Conservation (phyloP, 164 flowering plant genomes). For the Chloranthus sessilifolius region DNA sequence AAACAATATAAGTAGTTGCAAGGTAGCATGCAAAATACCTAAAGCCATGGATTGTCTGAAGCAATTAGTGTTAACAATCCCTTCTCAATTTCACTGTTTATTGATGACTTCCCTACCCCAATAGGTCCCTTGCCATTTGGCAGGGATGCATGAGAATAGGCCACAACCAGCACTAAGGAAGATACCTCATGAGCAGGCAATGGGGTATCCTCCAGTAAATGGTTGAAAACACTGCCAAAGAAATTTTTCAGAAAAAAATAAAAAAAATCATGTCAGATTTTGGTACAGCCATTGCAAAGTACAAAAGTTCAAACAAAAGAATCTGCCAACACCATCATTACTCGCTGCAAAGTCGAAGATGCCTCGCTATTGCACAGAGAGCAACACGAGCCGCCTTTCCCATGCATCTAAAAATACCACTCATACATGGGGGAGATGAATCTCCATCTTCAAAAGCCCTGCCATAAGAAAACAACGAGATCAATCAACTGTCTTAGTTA, state of each 20-base stretch:
- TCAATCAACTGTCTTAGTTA: too few species aligned
- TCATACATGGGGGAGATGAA: conserved; percentile 84
- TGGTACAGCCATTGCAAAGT: background rate
- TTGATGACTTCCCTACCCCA: conserved; percentile 57
- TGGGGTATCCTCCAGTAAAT: conserved; percentile 87
- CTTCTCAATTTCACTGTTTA: conserved; percentile 71
- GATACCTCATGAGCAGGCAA: conserved; percentile 74
- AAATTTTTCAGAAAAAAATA: conserved; percentile 7
- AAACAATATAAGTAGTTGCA: background rate
- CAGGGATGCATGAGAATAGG: conserved; percentile 40
- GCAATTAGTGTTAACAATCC: conserved; percentile 80
- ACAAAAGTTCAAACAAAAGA: background rate
- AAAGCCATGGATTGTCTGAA: conserved; percentile 73
- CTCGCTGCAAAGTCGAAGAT: conserved; percentile 94
- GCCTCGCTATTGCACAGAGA: conserved; percentile 74
- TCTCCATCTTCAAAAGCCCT: conserved; percentile 90
- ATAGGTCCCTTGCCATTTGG: conserved; percentile 59
- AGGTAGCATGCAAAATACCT: conserved; percentile 38
- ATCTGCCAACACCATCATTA: conserved; percentile 22
- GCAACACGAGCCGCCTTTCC: conserved; percentile 89
- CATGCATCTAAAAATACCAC: conserved; percentile 76
- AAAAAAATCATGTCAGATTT: conserved; percentile 4
- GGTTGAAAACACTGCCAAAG: conserved; percentile 67
- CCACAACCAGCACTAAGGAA: conserved; percentile 78
- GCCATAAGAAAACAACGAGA: conserved; percentile 7